Evolutionary conservation across 805 yeast species (phyloP).

Genomic region (Teunomyces atbi): DNA sequence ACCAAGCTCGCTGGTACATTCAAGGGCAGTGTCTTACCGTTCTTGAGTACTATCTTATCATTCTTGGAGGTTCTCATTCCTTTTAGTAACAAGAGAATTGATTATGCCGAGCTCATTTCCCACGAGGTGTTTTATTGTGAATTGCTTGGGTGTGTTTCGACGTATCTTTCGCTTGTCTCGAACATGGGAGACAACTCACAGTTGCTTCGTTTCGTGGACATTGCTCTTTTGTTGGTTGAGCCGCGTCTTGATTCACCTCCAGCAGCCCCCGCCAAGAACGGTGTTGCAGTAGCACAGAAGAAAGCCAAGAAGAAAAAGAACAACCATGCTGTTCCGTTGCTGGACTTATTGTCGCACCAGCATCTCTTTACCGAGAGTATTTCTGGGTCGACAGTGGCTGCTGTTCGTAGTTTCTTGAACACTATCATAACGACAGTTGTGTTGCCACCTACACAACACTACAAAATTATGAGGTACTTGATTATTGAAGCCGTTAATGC

Average conservation of each 20-base stretch:
- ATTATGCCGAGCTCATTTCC: conserved; percentile 28
- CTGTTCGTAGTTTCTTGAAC: conserved; percentile 47
- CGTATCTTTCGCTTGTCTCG: conserved; percentile 30
- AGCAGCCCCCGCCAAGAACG: background rate
- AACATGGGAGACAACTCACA: conserved; percentile 49
- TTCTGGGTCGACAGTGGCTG: conserved; percentile 31
- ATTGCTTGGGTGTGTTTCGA: conserved; percentile 24
- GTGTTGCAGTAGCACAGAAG: conserved; percentile 11
- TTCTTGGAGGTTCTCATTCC: conserved; percentile 61
- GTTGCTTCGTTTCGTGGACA: conserved; percentile 57
- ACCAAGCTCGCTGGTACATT: conserved; percentile 31
- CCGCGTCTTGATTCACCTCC: conserved; percentile 26
- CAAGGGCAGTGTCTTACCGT: conserved; percentile 44
- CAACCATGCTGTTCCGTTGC: conserved; percentile 47
- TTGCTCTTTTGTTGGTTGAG: conserved; percentile 44
- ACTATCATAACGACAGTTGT: conserved; percentile 46
- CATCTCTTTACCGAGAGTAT: conserved; percentile 50
- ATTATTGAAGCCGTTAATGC: conserved; percentile 35
- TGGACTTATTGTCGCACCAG: conserved; percentile 68
- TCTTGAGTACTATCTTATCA: conserved; percentile 48
- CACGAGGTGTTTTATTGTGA: conserved; percentile 43
- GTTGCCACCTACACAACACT: conserved; percentile 62
- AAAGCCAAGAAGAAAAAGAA: conserved; percentile 43
- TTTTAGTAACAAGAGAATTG: conserved; percentile 35
- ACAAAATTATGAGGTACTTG: conserved; percentile 47